Percentiles rank a stretch among this genome's conserved stretches.
Conservation (phyloP, 2,329 filamentous ascomycete genomes). For the Didymella glomerata region DNA sequence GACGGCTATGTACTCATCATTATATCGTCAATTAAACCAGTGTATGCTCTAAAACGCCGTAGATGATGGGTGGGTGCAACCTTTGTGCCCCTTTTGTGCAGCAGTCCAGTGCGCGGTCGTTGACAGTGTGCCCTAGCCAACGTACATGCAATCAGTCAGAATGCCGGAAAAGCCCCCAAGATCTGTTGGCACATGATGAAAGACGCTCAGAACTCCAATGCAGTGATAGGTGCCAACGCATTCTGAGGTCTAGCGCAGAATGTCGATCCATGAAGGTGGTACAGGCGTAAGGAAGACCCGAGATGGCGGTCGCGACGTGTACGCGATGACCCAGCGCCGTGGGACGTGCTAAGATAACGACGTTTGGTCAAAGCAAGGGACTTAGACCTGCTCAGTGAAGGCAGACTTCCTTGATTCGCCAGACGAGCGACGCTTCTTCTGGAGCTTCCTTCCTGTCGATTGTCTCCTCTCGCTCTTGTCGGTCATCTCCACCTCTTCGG, state of each 20-base stretch:
- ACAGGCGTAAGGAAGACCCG: conserved; percentile 35
- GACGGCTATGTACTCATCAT: conserved; percentile 26
- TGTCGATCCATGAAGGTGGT: conserved; percentile 33
- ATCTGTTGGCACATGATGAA: conserved; percentile 35
- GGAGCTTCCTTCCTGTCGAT: conserved; percentile 48
- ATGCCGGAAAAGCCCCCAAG: conserved; percentile 25
- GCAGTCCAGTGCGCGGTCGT: conserved; percentile 20
- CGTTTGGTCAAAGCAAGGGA: conserved; percentile 29
- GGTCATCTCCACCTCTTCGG: conserved; percentile 40
- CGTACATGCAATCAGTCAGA: conserved; percentile 26
- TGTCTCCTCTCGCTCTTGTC: conserved; percentile 43
- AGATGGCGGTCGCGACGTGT: conserved; percentile 30
- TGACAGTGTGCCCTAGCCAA: conserved; percentile 17
- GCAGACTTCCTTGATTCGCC: conserved; percentile 43
- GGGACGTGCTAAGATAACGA: conserved; percentile 25
- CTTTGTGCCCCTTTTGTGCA: conserved; percentile 21
- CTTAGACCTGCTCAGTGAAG: conserved; percentile 50
- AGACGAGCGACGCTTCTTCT: conserved; percentile 54
- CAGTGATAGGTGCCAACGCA: conserved; percentile 30
- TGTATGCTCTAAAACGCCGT: conserved; percentile 23
- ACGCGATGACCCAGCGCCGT: conserved; percentile 27
- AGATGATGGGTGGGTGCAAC: conserved; percentile 19
- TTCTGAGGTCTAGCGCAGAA: conserved; percentile 25
- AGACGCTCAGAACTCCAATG: conserved; percentile 38
- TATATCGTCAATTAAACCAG: conserved; percentile 22